These are phyloP conservation scores for Botryococcus braunii DNA, from an alignment of 163 green algal species.

Conservation along the genomic window DNA sequence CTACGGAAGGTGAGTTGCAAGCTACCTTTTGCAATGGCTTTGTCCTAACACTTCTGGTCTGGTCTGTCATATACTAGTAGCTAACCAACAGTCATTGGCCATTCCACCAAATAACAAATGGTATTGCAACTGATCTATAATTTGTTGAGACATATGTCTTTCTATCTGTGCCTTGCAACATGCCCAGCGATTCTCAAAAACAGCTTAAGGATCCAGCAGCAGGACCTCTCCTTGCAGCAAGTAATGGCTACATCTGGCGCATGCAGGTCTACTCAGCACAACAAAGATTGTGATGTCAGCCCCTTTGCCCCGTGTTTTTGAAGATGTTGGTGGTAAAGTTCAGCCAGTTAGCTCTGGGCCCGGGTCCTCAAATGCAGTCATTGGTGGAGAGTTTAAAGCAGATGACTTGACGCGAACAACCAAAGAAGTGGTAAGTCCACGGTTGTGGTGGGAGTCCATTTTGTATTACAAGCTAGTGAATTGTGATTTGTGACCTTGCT, in stretches of 20 bases:
- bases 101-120: too few species aligned
- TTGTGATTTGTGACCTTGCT: too few species aligned
- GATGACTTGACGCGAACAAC: slow-evolving; percentile 54
- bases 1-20: slow-evolving; percentile 42
- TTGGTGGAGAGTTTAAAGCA: slow-evolving; percentile 64
- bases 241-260: too few species aligned
- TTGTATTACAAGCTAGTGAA: too few species aligned
- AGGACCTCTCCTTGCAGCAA: too few species aligned
- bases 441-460: too few species aligned
- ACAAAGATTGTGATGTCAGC: slow-evolving; percentile 59
- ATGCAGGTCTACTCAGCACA: slow-evolving; percentile 42
- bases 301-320: slow-evolving; percentile 68
- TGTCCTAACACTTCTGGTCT: not conserved
- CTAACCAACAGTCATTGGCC: too few species aligned
- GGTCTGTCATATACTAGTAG: not conserved
- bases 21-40: not conserved
- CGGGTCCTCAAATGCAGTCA: slow-evolving; percentile 24
- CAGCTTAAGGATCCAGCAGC: too few species aligned
- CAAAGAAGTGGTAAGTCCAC: slow-evolving; percentile 40
- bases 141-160: too few species aligned
- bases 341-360: slow-evolving; percentile 45
- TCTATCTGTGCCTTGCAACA: too few species aligned
- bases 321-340: slow-evolving; percentile 60
- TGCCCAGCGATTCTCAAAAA: too few species aligned
- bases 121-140: too few species aligned